Evolutionary conservation across 805 yeast genomes (phyloP).

Genomic region (Starmerella asiatica): DNA sequence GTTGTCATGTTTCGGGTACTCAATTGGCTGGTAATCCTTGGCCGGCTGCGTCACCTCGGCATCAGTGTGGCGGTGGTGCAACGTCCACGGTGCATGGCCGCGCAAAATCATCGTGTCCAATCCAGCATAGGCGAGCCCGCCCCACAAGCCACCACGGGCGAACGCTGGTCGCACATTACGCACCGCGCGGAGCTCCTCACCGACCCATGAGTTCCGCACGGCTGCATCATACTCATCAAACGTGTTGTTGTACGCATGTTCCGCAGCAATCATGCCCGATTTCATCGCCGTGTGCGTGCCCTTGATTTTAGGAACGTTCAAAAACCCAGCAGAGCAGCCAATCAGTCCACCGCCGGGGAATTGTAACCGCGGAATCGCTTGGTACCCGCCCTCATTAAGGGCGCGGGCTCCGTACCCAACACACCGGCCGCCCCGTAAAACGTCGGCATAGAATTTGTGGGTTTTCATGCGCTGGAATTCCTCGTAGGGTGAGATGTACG

Average conservation of each 20-base stretch:
- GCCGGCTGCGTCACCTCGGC: conserved; percentile 62
- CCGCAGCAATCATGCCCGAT: conserved; percentile 91
- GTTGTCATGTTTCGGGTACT: conserved; percentile 95
- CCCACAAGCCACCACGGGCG: conserved; percentile 37
- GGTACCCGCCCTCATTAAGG: conserved; percentile 91
- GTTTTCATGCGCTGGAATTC: conserved; percentile 91
- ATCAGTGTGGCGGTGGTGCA: conserved; percentile 55
- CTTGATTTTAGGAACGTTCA: conserved; percentile 94
- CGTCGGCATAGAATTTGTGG: conserved; percentile 68
- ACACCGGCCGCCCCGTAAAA: conserved; percentile 80
- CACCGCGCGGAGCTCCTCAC: conserved; percentile 67
- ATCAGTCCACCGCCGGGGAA: conserved; percentile 96
- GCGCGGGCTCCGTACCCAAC: conserved; percentile 93
- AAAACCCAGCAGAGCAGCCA: conserved; percentile 92
- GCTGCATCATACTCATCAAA: conserved; percentile 48
- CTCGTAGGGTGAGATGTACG: conserved; percentile 88
- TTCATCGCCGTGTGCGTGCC: conserved; percentile 98
- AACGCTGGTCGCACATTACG: conserved; percentile 92
- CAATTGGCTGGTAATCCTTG: conserved; percentile 49
- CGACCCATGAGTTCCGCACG: conserved; percentile 69
- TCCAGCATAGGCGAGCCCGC: conserved; percentile 79
- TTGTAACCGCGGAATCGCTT: conserved; percentile 74
- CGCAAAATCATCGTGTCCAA: conserved; percentile 60
- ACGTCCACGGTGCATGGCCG: conserved; percentile 83
- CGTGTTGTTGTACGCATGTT: conserved; percentile 37